Conservation (phyloP, 305 asterid genomes). For the Fraxinus dipetala region DNA sequence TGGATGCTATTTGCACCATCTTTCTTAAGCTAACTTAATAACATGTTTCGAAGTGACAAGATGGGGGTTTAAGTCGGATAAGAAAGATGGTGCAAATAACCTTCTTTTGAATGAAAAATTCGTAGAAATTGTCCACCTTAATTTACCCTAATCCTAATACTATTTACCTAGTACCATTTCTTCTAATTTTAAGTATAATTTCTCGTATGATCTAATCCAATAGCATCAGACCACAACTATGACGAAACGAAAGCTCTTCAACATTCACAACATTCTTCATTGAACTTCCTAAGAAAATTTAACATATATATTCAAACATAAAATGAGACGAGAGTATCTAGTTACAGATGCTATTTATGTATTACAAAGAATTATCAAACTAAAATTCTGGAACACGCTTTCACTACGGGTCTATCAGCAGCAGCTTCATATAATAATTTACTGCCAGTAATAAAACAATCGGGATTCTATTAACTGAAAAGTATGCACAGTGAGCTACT, state of each 20-base stretch:
- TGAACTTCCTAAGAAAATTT: neutral
- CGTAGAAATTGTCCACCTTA: neutral
- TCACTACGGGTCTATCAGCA: slow-evolving; percentile 1
- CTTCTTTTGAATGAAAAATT: neutral
- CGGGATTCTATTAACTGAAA: neutral
- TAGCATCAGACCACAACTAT: neutral
- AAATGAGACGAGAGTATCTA: neutral
- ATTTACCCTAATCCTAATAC: neutral
- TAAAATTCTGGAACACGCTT: neutral
- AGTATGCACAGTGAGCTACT: neutral
- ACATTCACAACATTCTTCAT: neutral
- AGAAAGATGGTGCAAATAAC: neutral
- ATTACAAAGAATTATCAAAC: slow-evolving; percentile 22
- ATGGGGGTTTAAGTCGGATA: neutral
- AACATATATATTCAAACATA: slow-evolving; percentile 5
- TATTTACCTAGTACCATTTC: neutral
- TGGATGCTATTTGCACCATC: neutral
- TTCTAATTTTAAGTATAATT: neutral
- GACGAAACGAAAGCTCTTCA: neutral
- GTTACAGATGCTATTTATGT: neutral
- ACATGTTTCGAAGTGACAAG: neutral
- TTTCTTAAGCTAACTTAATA: neutral
- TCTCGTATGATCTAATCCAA: neutral
- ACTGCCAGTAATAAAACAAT: slow-evolving; percentile 18
- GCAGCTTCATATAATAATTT: slow-evolving; percentile 18